Evolutionary conservation across 352 stramenopile species (phyloP).

Genomic region (Phytophthora cactorum): DNA sequence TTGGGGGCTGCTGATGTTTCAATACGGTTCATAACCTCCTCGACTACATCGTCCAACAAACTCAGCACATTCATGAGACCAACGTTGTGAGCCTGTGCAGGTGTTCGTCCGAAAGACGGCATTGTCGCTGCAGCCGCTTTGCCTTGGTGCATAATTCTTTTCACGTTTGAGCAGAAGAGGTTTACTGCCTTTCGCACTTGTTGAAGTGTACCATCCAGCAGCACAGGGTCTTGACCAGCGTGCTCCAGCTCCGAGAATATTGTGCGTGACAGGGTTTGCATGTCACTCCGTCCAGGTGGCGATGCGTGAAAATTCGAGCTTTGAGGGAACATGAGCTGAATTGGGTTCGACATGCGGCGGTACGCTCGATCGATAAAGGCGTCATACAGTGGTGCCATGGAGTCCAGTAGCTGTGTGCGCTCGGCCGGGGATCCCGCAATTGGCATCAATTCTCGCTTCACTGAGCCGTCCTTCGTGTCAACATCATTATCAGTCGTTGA

Average conservation of each 20-base stretch:
- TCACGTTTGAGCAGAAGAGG: slow-evolving; percentile 74
- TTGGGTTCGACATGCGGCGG: slow-evolving; percentile 70
- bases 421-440: slow-evolving; percentile 55
- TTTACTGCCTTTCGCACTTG: slow-evolving; percentile 70
- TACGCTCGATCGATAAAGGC: slow-evolving; percentile 74
- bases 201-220: slow-evolving; percentile 62
- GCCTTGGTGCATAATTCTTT: slow-evolving; percentile 76
- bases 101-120: slow-evolving; percentile 59
- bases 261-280: slow-evolving; percentile 80
- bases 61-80: slow-evolving; percentile 70
- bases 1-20: slow-evolving; percentile 20
- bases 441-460: slow-evolving; percentile 23
- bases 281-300: slow-evolving; percentile 79
- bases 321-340: slow-evolving; percentile 90
- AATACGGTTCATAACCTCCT: slow-evolving; percentile 63
- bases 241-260: slow-evolving; percentile 78
- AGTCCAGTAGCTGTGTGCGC: slow-evolving; percentile 71
- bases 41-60: slow-evolving; percentile 66
- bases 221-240: slow-evolving; percentile 58
- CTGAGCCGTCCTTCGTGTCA: slow-evolving; percentile 1
- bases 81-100: slow-evolving; percentile 83
- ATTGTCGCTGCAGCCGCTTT: slow-evolving; percentile 54
- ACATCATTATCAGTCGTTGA: not conserved
- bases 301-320: slow-evolving; percentile 85
- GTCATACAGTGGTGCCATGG: slow-evolving; percentile 71